Evolutionary conservation across 2,329 filamentous ascomycete genomes (phyloP), one percentile per base, ranked within the genome.

Genomic region (Teratosphaeria zuluensis): DNA sequence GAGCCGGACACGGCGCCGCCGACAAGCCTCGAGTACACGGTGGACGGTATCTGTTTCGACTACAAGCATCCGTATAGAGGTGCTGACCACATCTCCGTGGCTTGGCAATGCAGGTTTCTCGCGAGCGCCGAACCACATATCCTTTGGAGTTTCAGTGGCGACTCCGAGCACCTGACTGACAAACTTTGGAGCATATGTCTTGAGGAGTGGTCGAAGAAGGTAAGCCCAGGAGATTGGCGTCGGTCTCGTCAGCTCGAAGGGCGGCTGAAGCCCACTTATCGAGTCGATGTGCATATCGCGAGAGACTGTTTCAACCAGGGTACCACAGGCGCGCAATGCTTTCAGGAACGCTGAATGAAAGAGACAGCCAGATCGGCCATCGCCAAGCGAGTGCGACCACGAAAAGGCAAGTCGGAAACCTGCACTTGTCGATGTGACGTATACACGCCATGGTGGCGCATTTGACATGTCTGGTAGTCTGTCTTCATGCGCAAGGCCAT

Each of bases 371-470:
- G 73, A 74, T 42, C 70, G 71, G 0, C 77, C 78, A 61, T 80
- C 78, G 7, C 74, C 75, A 3, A 77, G 66, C 1, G 69, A 66
- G 64, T 80, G 78, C 0, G 76, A 79, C 63, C 68, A 78, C 0
- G 70, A 66, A 56, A 78, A 79, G 0, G 71, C 67, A 6, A 78
- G 48, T 6, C 58, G 55, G 9, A 66, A 63, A 14, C n/a, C 12
- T 38, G 42, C 3, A 21, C n/a, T n/a, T 21, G 56, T 21, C 9
- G 71, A 71, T 4, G 73, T 58, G 5, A 78, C 68, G 33, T 73
- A 65, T n/a, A 78, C 69, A 46, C 70, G 71, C 78, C 78, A 80
- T 24, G 75, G 74, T 5, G 77, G 77, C 0, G 67, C 63, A 3
- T 53, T 57, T 24, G 62, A 60, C 24, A 61, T 19, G n/a, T 64